Percentiles rank a stretch among this genome's conserved stretches.
Conservation (phyloP, 169 alveolate species). For the Babesia bovis region DNA sequence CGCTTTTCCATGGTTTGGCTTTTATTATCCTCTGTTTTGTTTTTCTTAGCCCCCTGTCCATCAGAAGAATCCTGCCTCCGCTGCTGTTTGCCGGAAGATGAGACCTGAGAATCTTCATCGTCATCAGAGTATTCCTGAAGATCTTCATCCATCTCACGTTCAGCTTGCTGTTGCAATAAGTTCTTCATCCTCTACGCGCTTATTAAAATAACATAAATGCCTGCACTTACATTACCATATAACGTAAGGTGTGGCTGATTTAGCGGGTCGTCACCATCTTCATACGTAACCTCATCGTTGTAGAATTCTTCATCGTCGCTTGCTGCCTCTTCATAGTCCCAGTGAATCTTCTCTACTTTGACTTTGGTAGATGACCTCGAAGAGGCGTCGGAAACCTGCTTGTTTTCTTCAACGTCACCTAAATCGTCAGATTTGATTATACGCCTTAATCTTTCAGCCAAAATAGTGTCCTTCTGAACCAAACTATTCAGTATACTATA, state of each 20-base stretch:
- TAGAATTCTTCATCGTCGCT: conserved; percentile 62
- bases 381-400: not conserved
- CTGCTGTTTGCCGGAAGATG: conserved; percentile 33
- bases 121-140: conserved; percentile 57
- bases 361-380: not conserved
- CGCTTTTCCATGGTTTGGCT: conserved; percentile 32
- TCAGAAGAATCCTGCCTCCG: conserved; percentile 18
- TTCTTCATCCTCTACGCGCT: conserved; percentile 27
- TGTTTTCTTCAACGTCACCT: not conserved
- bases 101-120: conserved; percentile 63
- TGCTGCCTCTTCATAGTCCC: conserved; percentile 64
- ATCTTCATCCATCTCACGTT: conserved; percentile 66
- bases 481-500: too few species aligned
- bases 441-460: conserved; percentile 42
- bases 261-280: conserved; percentile 44
- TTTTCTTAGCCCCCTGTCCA: conserved; percentile 13
- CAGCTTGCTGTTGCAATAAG: conserved; percentile 52
- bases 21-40: conserved; percentile 16
- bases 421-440: conserved; percentile 26
- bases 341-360: conserved; percentile 10
- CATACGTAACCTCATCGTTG: conserved; percentile 17
- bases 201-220: not conserved
- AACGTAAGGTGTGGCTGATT: conserved; percentile 32
- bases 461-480: conserved; percentile 1
- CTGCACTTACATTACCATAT: conserved; percentile 52